A percentile compares a stretch with the other conserved stretches of the same genome.
Conservation (phyloP, 345 rosid species). For the Arabidopsis thaliana region TAIR10.1 NC_003076.8:21473501-21474000, state of each 20-base stretch:
- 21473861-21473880: slow-evolving; percentile 17
- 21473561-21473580: slow-evolving; percentile 90
- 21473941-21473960: slow-evolving; percentile 43
- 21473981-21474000: slow-evolving; percentile 54
- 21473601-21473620: slow-evolving; percentile 80
- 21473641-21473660: slow-evolving; percentile 2
- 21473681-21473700: neutral
- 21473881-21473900: slow-evolving; percentile 42
- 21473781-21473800: neutral
- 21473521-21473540: slow-evolving; percentile 82
- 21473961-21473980: slow-evolving; percentile 44
- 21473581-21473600: slow-evolving; percentile 73
- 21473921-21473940: slow-evolving; percentile 50
- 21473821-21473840: neutral
- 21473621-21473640: slow-evolving; percentile 64
- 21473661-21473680: neutral
- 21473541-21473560: slow-evolving; percentile 86
- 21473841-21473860: neutral
- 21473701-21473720: neutral
- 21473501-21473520: neutral
- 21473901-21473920: slow-evolving; percentile 81
- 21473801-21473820: slow-evolving; percentile 8
- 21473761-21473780: slow-evolving; percentile 9
- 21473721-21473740: neutral
- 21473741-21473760: slow-evolving; percentile 10